A percentile compares a stretch with the other conserved stretches of the same genome.
These are phyloP conservation scores for Sphagnum tenellum DNA, from an alignment of 225 moss, liverwort and hornwort genomes.

Conservation along the genomic window DNA sequence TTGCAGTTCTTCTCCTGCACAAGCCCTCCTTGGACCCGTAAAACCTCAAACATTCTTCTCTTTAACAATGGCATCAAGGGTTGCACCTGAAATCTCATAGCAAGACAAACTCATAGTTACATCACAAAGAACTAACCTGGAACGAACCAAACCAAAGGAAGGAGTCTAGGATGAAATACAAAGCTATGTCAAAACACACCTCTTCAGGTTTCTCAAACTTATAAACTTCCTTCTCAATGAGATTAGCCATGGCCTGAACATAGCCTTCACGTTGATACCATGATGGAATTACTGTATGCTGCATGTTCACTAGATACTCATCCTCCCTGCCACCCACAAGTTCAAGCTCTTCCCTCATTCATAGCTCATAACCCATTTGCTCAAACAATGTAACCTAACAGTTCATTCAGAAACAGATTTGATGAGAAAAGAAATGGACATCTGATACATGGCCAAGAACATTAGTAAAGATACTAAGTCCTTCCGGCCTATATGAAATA, in stretches of 20 bases:
- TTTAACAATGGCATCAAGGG: no score
- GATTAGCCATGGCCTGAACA: constrained; percentile 88
- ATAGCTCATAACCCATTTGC: no score
- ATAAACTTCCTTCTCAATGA: constrained; percentile 74
- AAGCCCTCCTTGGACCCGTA: no score
- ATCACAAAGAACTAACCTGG: not conserved
- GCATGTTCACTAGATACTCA: constrained; percentile 97
- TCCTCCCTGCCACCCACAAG: constrained; percentile 57
- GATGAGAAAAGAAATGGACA: no score
- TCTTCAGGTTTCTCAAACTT: constrained; percentile 88
- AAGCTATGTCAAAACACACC: constrained; percentile 22
- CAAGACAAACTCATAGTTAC: no score
- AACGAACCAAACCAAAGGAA: not conserved
- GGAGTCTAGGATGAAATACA: not conserved
- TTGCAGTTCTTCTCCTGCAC: no score
- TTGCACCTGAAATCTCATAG: no score
- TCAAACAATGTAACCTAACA: no score
- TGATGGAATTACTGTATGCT: constrained; percentile 96
- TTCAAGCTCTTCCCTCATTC: not conserved
- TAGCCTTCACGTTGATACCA: constrained; percentile 96
- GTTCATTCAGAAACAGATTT: no score
- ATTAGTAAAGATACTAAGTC: not conserved
- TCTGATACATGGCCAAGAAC: not conserved
- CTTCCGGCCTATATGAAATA: constrained; percentile 4
- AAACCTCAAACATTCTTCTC: no score